A percentile compares a stretch with the other conserved stretches of the same genome.
phyloP scores from a whole-genome alignment of 2,329 filamentous ascomycete species.

The Coccinonectria pachysandricola region DNA sequence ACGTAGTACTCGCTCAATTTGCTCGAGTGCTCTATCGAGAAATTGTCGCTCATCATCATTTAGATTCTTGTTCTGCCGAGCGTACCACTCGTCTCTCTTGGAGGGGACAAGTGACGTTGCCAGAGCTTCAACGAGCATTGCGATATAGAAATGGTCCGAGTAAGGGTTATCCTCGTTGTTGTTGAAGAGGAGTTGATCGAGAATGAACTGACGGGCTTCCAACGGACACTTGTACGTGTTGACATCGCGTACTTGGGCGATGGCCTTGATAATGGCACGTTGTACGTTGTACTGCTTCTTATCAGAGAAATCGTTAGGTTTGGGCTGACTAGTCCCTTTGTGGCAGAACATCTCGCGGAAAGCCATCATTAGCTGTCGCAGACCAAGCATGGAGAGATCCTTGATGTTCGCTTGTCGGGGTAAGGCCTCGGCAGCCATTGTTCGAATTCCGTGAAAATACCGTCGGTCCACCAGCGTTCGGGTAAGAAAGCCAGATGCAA shows the following conservation, averaged over 20 bases:
- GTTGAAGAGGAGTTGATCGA: conserved; percentile 85
- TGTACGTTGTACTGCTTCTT: conserved; percentile 78
- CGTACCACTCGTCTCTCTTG: conserved; percentile 34
- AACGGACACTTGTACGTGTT: conserved; percentile 64
- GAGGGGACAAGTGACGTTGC: conserved; percentile 47
- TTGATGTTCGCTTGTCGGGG: conserved; percentile 62
- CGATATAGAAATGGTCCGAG: conserved; percentile 84
- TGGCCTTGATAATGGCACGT: conserved; percentile 68
- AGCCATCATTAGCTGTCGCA: conserved; percentile 73
- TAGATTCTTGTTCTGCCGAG: conserved; percentile 34
- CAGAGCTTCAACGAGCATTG: conserved; percentile 59
- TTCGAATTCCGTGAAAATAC: conserved; percentile 89
- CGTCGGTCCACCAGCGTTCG: conserved; percentile 83
- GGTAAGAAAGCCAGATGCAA: conserved; percentile 81
- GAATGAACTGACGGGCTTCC: conserved; percentile 70
- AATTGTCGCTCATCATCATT: conserved; percentile 38
- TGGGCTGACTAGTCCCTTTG: conserved; percentile 64
- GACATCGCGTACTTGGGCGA: conserved; percentile 66
- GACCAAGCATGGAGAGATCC: conserved; percentile 61
- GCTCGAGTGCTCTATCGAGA: conserved; percentile 43
- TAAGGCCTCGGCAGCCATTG: conserved; percentile 70
- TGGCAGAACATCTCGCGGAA: conserved; percentile 87
- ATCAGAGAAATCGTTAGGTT: conserved; percentile 85
- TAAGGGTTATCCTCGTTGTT: conserved; percentile 85
- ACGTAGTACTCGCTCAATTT: conserved; percentile 56